Evolutionary conservation across 2,329 filamentous ascomycete species (phyloP).

Genomic region (Chaetomiaceae sp.): DNA sequence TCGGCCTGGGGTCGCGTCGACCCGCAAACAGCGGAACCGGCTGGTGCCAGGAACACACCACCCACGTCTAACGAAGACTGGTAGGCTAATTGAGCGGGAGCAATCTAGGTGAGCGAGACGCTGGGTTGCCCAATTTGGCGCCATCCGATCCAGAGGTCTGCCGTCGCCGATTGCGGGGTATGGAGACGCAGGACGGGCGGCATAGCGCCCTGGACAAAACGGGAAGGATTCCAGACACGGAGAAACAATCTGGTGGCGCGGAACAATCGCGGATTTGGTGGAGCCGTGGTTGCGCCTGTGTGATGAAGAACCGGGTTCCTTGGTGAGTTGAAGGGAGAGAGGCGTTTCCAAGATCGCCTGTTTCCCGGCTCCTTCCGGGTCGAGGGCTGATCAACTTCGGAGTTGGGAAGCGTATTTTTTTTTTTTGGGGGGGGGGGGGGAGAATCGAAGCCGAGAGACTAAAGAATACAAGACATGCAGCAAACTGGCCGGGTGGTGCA

Average conservation of each 20-base stretch:
- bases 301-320: neutral
- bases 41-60: neutral
- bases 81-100: neutral
- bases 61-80: neutral
- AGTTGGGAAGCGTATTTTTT: too few relatives aligned
- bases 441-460: neutral
- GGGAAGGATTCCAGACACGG: slow-evolving; percentile 8
- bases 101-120: neutral
- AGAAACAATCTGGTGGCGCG: neutral
- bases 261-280: neutral
- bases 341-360: neutral
- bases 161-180: slow-evolving; percentile 14
- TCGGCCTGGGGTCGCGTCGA: slow-evolving; percentile 14
- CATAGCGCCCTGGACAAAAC: slow-evolving; percentile 2
- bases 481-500: too few relatives aligned
- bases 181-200: neutral
- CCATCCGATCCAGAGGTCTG: neutral
- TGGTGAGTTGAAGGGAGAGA: neutral
- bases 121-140: neutral
- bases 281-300: neutral
- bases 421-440: too few relatives aligned
- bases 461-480: too few relatives aligned
- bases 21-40: neutral
- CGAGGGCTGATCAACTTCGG: neutral
- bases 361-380: neutral